Base-by-base conservation (phyloP, 1,139 yeast genomes). In the Yarrowia galli region DNA sequence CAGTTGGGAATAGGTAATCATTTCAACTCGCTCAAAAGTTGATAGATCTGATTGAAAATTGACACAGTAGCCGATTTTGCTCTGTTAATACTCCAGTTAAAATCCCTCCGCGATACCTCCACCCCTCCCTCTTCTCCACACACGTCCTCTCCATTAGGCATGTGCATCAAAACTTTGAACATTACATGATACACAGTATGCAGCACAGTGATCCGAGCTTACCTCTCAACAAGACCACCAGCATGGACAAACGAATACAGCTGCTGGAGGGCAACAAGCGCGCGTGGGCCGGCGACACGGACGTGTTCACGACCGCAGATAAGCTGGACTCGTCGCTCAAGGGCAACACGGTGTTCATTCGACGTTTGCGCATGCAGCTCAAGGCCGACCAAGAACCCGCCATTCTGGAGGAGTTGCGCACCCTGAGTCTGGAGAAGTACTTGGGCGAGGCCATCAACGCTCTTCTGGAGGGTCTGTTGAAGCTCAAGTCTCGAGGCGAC, bases 301-400 rank as follows among this genome's bases (percentile, higher is more conserved):
- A 72, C 61, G 70, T 73, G n/a, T 72, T 72, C 45, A 69, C 71
- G 15, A 71, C 79, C 0, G 75, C 81, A 1, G 71, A 75, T 18
- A 82, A 84, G 61, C 79, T 89, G 18, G 98, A 93, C 75, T 82
- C 96, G 0, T 88, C 95, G 67, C 80, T 93, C 70, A 93, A 92
- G 81, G 91, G 89, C 75, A 92, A 93, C 75, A 88, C 92, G 5
- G 89, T 92, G 0, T 91, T 92, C 73, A 88, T 92, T 69, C 89
- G 89, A 74, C 89, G 89, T 73, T 78, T 92, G 67, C 83, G 88
- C 70, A 81, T 84, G 4, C 82, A 88, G 3, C 79, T 92, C 54
- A 83, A 79, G 46, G 84, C 81, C 46, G 89, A 86, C 3, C 77
- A 79, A 35, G 81, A 79, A 61, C 80, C 79, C 51, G 75, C 82